These are phyloP conservation scores for Saccharomycopsis schoenii DNA, from an alignment of 805 yeast genomes.

Conservation along the genomic window DNA sequence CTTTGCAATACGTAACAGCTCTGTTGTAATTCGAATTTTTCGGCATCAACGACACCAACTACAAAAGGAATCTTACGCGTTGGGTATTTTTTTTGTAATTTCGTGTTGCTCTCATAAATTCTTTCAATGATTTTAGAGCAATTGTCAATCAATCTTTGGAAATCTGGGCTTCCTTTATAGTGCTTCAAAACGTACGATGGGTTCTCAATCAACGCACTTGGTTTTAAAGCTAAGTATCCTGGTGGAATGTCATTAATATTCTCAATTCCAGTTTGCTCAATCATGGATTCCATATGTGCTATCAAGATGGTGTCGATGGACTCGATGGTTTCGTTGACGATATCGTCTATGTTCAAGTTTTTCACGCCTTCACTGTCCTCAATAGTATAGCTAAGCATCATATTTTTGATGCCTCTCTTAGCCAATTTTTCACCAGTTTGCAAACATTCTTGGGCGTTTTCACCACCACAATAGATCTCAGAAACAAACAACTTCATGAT, in stretches of 20 bases:
- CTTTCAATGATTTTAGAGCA: conserved; percentile 55
- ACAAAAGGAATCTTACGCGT: conserved; percentile 62
- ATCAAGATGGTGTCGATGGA: conserved; percentile 60
- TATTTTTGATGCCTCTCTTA: conserved; percentile 73
- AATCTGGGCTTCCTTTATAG: conserved; percentile 42
- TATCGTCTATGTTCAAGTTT: conserved; percentile 45
- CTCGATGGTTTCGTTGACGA: conserved; percentile 51
- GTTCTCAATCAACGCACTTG: conserved; percentile 75
- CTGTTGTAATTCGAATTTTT: conserved; percentile 75
- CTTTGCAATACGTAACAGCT: conserved; percentile 91
- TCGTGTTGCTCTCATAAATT: conserved; percentile 41
- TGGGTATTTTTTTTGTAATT: conserved; percentile 43
- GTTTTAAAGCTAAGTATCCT: conserved; percentile 88
- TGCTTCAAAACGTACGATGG: conserved; percentile 66
- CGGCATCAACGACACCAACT: conserved; percentile 82
- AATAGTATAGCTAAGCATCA: conserved; percentile 91
- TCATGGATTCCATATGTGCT: conserved; percentile 59
- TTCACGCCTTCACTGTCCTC: conserved; percentile 83
- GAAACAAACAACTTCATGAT: conserved; percentile 65
- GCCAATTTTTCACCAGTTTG: conserved; percentile 59
- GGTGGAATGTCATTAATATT: conserved; percentile 64
- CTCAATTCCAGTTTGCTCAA: conserved; percentile 28
- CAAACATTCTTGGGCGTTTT: conserved; percentile 57
- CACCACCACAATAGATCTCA: conserved; percentile 87
- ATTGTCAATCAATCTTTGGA: conserved; percentile 48